A percentile compares a stretch with the other conserved stretches of the same genome.
phyloP scores from a whole-genome alignment of 495 filamentous ascomycete species.

The Lentithecium fluviatile region DNA sequence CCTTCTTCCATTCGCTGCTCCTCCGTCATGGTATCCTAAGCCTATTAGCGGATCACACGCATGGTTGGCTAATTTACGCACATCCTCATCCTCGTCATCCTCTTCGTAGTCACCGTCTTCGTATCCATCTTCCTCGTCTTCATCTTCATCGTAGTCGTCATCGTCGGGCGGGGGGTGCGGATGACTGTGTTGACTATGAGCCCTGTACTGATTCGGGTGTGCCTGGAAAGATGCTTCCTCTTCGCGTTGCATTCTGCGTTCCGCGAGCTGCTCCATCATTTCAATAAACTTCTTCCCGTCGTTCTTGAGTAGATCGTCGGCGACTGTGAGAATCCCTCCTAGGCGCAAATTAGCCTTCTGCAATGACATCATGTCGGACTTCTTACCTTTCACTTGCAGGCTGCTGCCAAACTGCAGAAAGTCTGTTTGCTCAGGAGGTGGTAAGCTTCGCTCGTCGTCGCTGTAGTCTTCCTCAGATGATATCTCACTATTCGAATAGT shows the following conservation, averaged over 20 bases:
- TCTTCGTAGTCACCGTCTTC: constrained; percentile 88
- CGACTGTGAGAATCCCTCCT: constrained; percentile 98
- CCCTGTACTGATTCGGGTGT: constrained; percentile 47
- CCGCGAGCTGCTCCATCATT: constrained; percentile 99
- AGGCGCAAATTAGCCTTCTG: constrained; percentile 45
- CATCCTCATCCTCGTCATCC: constrained; percentile 88
- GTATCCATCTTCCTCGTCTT: constrained; percentile 85
- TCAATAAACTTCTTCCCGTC: constrained; percentile 99
- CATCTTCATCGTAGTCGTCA: constrained; percentile 74
- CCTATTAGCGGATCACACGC: constrained; percentile 38
- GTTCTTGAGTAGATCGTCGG: constrained; percentile 97
- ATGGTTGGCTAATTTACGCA: constrained; percentile 37
- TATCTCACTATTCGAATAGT: constrained; percentile 48
- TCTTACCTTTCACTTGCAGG: constrained; percentile 86
- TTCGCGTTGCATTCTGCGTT: constrained; percentile 94
- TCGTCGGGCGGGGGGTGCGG: constrained; percentile 67
- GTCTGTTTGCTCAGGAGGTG: constrained; percentile 59
- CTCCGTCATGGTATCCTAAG: constrained; percentile 91
- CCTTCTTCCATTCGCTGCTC: constrained; percentile 99
- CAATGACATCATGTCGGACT: constrained; percentile 35
- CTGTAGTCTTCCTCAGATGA: constrained; percentile 61
- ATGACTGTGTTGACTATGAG: constrained; percentile 48
- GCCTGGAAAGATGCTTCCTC: constrained; percentile 72
- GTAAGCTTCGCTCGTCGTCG: constrained; percentile 56
- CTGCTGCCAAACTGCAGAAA: constrained; percentile 98